Percentiles rank a stretch among this genome's conserved stretches.
Conservation (phyloP, 164 flowering plant species). For the Warburgia ugandensis region DNA sequence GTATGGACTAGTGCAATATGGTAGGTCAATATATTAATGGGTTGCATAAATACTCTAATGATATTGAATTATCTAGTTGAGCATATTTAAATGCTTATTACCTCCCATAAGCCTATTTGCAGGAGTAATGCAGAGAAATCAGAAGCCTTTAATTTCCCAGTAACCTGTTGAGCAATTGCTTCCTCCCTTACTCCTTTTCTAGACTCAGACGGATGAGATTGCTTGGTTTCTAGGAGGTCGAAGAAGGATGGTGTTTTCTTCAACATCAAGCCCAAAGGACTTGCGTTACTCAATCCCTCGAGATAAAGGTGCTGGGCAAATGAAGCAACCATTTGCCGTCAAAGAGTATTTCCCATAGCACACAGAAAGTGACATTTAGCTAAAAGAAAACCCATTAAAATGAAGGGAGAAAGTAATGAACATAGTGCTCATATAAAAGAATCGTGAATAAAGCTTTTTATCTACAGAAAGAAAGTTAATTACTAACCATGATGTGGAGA, state of each 20-base stretch:
- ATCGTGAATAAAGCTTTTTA: too few species aligned
- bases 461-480: too few species aligned
- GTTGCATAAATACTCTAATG: too few species aligned
- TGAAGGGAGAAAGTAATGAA: not conserved
- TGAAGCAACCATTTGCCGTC: slow-evolving; percentile 2
- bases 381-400: not conserved
- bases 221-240: slow-evolving; percentile 47
- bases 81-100: too few species aligned
- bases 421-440: not conserved
- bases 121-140: slow-evolving; percentile 41
- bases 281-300: slow-evolving; percentile 40
- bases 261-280: slow-evolving; percentile 50
- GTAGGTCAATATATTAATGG: too few species aligned
- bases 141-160: slow-evolving; percentile 47
- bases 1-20: too few species aligned
- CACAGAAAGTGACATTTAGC: too few species aligned
- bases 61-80: too few species aligned
- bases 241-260: slow-evolving; percentile 51
- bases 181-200: slow-evolving; percentile 17
- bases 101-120: slow-evolving; percentile 56
- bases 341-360: not conserved
- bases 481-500: too few species aligned
- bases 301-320: slow-evolving; percentile 12
- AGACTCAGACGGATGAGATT: slow-evolving; percentile 19
- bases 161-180: slow-evolving; percentile 6